Percentiles rank a stretch among this genome's conserved stretches.
Evolutionary conservation across 805 yeast genomes (phyloP).

Genomic region (Pichia californica): DNA sequence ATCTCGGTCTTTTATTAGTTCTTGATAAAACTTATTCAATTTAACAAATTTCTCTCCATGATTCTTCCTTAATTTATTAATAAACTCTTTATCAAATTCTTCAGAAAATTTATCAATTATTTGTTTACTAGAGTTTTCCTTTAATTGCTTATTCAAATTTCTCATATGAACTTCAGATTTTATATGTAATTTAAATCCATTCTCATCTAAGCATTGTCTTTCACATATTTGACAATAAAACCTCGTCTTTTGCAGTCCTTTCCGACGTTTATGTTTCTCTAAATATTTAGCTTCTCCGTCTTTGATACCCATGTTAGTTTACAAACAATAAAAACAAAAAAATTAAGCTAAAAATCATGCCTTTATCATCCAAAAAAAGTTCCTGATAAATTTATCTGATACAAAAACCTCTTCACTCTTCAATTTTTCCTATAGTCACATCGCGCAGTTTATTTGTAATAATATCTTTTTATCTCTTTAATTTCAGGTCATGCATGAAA

Average conservation of each 20-base stretch:
- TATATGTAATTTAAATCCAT: conserved; percentile 91
- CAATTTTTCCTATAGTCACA: too few species aligned
- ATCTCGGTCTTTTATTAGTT: conserved; percentile 71
- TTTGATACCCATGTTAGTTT: not conserved
- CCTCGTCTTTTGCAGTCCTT: conserved; percentile 78
- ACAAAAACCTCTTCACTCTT: too few species aligned
- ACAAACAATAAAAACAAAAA: too few species aligned
- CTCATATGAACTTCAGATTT: conserved; percentile 71
- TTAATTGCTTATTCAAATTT: conserved; percentile 41
- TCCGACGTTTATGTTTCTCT: conserved; percentile 62
- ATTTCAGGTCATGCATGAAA: too few species aligned
- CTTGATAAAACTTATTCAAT: conserved; percentile 86
- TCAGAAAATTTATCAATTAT: conserved; percentile 51
- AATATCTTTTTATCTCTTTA: too few species aligned
- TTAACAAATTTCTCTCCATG: conserved; percentile 80
- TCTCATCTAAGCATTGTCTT: conserved; percentile 93
- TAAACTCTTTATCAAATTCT: conserved; percentile 57
- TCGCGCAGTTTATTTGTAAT: too few species aligned
- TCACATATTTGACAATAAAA: conserved; percentile 90
- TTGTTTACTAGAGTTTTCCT: conserved; percentile 31
- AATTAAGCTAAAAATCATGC: too few species aligned
- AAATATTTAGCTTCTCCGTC: conserved; percentile 11
- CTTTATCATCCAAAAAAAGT: too few species aligned
- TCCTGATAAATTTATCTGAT: too few species aligned
- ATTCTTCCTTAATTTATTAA: conserved; percentile 50